Percentiles rank a stretch among this genome's conserved stretches.
Evolutionary conservation across 768 basidiomycete species (phyloP).

Genomic region (Phlegmacium glaucopus): DNA sequence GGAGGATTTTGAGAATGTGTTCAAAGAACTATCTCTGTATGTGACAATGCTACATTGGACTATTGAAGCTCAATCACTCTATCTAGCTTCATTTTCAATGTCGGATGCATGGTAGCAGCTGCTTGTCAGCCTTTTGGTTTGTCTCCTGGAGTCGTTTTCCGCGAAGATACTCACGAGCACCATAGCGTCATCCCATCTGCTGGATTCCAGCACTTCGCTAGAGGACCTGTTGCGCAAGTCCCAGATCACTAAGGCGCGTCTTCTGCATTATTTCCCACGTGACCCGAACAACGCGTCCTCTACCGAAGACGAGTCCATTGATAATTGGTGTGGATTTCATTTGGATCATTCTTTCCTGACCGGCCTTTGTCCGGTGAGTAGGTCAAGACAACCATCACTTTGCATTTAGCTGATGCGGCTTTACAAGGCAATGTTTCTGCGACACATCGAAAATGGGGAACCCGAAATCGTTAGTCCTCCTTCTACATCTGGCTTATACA

Average conservation of each 20-base stretch:
- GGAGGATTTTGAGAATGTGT: conserved; percentile 80
- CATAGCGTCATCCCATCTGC: conserved; percentile 61
- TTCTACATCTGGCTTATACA: conserved; percentile 85
- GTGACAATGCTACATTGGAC: neutral
- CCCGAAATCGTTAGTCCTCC: conserved; percentile 60
- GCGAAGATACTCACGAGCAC: neutral
- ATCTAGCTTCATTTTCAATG: conserved; percentile 70
- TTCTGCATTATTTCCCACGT: conserved; percentile 95
- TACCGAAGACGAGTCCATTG: conserved; percentile 61
- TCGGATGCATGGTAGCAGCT: conserved; percentile 75
- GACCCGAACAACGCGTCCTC: conserved; percentile 33
- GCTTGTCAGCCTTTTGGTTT: conserved; percentile 93
- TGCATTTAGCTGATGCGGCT: neutral
- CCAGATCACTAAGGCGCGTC: conserved; percentile 85
- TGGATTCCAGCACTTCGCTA: conserved; percentile 66
- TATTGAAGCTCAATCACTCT: conserved; percentile 4
- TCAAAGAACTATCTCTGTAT: conserved; percentile 79
- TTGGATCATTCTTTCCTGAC: conserved; percentile 90
- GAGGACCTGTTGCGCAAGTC: conserved; percentile 69
- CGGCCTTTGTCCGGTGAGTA: conserved; percentile 80
- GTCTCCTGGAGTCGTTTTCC: conserved; percentile 5
- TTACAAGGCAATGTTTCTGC: conserved; percentile 79
- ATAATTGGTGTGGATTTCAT: conserved; percentile 96
- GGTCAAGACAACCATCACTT: neutral
- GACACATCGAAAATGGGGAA: conserved; percentile 36